Base-by-base conservation (phyloP, 768 basidiomycete genomes). In the Baorangia bicolor region DNA sequence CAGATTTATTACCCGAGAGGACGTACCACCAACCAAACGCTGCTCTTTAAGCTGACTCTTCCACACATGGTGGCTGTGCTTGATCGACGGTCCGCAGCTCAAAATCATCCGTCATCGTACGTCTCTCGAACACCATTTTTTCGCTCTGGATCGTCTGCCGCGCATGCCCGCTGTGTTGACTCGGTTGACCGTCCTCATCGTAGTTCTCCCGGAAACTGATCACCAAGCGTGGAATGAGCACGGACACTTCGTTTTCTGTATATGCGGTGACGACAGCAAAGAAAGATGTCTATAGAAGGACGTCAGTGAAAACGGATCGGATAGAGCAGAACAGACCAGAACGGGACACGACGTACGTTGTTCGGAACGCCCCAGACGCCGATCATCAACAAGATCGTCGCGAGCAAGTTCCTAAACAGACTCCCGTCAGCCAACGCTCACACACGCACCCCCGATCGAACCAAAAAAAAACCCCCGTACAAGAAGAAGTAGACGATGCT, bases 181-280 rank as follows among this genome's bases (percentile, higher is more conserved):
- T 55, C 4, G 46, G 49, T 11, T 53, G 37, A 2, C 41, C n/a
- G 3, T 50, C 52, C 21, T 56, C 38, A 5, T 42, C 51, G 35
- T 62, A 61, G 23, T 50, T 51, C 49, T 67, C 55, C 21, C 53
- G 54, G n/a, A 67, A 65, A 18, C 58, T 60, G 55, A 68, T 50
- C 23, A 65, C 53, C 25, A 63, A 30, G 6, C 60, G 58, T 20
- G 66, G 66, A 9, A 63, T 55, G 41, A 60, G 53, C 47, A 67
- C 57, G 0, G 62, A 52, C 13, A 41, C 34, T 34, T 57, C 55
- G 44, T 67, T 64, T 51, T 57, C 51, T 10, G 53, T 62, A 43
- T 62, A 64, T 5, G 65, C 62, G 3, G 56, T 21, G 35, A 55
- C 11, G 43, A 67, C 37, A 21, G 57, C 42, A 20, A 58, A 64